Base-by-base conservation (phyloP, 148 eudicot genomes). In the Cornus florida region DNA sequence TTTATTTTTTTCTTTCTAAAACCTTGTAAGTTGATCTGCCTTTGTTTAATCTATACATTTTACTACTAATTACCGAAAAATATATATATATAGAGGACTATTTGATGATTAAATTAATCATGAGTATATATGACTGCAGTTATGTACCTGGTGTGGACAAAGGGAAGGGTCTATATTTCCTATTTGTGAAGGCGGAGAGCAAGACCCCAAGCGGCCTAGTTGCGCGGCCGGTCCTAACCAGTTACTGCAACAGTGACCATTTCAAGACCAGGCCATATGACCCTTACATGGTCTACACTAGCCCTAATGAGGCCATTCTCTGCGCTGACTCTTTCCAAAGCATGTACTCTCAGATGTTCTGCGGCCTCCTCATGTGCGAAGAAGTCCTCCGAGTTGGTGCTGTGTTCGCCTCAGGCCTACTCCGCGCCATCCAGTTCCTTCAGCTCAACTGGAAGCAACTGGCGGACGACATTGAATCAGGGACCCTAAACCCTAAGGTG, bases 321-420 rank as follows among this genome's bases (percentile, higher is more conserved):
- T 69, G 80, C 22, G 50, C n/a, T 0, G 80, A 77, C 39, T 69
- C 74, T 19, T 77, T 77, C 80, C 80, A 77, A 11, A 77, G 80
- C 80, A 69, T 77, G 74, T 77, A 77, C 80, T 17, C 74, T 57
- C 80, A 77, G 46, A 77, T 77, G 80, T 74, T 77, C 19, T 77
- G 80, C 39, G 80, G 80, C 32, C 80, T 77, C 64, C 17, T 77
- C 7, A 50, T 50, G 67, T 74, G 80, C 33, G 74, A 77, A 20
- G n/a, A 77, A 50, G 80, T 77, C 20, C 80, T 77, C 48, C 80
- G 80, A 5, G 35, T 70, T 23, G 80, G 80, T 1, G 80, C 80
- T 5, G 80, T 77, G 5, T 77, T 77, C 10, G 80, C 80, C 28
- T 77, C 80, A 4, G 80, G 80, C 32, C 80, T 77, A 9, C 67